Percentiles rank a stretch among this genome's conserved stretches.
Evolutionary conservation across 2,329 filamentous ascomycete species (phyloP).

Genomic region (Trichoderma gracile): DNA sequence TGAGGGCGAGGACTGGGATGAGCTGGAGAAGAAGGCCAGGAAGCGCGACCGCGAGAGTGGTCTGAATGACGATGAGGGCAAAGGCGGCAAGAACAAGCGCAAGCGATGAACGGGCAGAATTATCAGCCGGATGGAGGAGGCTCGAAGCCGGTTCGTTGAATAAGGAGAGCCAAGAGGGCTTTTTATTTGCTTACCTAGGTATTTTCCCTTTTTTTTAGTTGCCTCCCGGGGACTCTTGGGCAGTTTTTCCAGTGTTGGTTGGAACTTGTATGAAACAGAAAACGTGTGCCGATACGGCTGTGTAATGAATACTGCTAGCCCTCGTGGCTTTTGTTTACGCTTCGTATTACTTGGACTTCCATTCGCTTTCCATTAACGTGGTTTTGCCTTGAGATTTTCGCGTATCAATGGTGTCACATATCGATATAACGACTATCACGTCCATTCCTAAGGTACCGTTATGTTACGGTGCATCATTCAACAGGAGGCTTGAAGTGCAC

Average conservation of each 20-base stretch:
- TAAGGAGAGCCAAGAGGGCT: not conserved
- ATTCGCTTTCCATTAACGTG: too few relatives aligned
- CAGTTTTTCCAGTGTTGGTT: conserved; percentile 9
- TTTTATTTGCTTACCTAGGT: not conserved
- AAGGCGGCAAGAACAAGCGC: conserved; percentile 58
- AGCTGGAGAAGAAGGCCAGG: conserved; percentile 86
- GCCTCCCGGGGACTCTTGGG: not conserved
- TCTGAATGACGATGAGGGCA: conserved; percentile 57
- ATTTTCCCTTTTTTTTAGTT: not conserved
- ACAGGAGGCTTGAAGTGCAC: not conserved
- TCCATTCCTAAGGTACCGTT: too few relatives aligned
- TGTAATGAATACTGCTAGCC: not conserved
- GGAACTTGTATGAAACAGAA: conserved; percentile 22
- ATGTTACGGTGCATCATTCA: too few relatives aligned
- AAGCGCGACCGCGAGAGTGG: conserved; percentile 71
- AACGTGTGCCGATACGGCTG: not conserved
- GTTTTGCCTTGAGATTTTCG: not conserved
- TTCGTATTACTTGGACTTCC: too few relatives aligned
- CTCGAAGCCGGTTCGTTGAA: conserved; percentile 7
- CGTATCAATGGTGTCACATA: not conserved
- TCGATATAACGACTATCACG: not conserved
- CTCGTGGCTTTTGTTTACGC: not conserved
- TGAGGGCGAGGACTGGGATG: conserved; percentile 90
- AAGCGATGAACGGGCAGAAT: conserved; percentile 36
- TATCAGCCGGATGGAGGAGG: conserved; percentile 3